A percentile compares a stretch with the other conserved stretches of the same genome.
phyloP scores from a whole-genome alignment of 192 early-diverging fungal species.

The Backusella liffmaniae region DNA sequence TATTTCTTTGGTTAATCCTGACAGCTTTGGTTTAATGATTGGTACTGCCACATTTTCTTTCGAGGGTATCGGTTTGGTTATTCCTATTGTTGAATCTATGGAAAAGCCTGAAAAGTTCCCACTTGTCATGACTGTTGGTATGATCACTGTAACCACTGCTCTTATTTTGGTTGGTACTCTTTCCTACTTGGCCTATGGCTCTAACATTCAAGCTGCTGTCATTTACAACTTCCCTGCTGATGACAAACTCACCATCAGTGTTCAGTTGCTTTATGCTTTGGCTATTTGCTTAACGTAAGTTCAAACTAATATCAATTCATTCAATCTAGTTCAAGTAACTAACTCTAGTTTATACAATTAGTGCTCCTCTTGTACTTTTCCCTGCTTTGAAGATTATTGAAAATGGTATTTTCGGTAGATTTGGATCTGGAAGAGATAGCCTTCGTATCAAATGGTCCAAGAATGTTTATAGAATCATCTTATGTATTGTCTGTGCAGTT shows the following conservation, averaged over 20 bases:
- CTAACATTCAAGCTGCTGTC: conserved; percentile 74
- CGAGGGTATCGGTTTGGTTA: conserved; percentile 46
- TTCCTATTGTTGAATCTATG: conserved; percentile 81
- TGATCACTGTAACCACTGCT: conserved; percentile 63
- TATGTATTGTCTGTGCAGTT: conserved; percentile 61
- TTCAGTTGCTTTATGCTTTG: conserved; percentile 81
- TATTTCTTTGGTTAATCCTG: conserved; percentile 56
- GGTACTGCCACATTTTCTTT: conserved; percentile 62
- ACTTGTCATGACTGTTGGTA: conserved; percentile 63
- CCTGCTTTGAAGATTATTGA: conserved; percentile 85
- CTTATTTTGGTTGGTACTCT: conserved; percentile 71
- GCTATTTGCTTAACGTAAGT: conserved; percentile 78
- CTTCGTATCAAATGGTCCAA: conserved; percentile 65
- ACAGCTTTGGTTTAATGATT: conserved; percentile 66
- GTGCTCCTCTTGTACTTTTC: conserved; percentile 79
- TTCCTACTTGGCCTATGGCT: conserved; percentile 79
- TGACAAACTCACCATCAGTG: conserved; percentile 49
- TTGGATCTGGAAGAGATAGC: conserved; percentile 42
- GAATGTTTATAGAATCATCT: conserved; percentile 64
- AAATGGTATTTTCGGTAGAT: conserved; percentile 65
- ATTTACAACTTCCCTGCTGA: conserved; percentile 76
- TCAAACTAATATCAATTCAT: background rate
- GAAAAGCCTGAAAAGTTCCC: conserved; percentile 77
- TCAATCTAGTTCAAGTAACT: background rate
- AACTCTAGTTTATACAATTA: conserved; percentile 3